These are phyloP conservation scores for Chimonanthus salicifolius DNA, from an alignment of 164 flowering plant genomes.

Conservation along the genomic window DNA sequence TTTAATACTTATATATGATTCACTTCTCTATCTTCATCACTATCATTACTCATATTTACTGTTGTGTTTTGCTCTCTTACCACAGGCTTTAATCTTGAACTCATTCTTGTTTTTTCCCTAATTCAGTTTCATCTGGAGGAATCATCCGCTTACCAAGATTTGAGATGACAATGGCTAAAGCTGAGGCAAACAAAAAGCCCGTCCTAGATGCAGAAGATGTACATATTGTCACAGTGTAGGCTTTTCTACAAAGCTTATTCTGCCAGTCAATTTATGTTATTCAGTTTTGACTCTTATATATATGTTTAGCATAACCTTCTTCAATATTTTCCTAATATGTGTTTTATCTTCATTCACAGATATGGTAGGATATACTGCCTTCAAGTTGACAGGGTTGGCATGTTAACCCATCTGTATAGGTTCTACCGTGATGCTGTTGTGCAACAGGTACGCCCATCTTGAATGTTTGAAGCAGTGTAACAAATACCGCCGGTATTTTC, in stretches of 20 bases:
- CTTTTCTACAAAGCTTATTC: slow-evolving; percentile 2
- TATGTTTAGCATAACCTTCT: background rate
- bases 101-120: slow-evolving; percentile 4
- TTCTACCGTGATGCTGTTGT: slow-evolving; percentile 95
- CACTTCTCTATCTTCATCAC: no score
- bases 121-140: slow-evolving; percentile 89
- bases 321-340: background rate
- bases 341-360: slow-evolving; percentile 28
- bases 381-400: slow-evolving; percentile 88
- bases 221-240: slow-evolving; percentile 80
- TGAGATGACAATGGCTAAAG: slow-evolving; percentile 90
- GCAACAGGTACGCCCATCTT: slow-evolving; percentile 58
- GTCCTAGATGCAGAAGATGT: slow-evolving; percentile 82
- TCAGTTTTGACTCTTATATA: background rate
- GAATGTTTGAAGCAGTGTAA: no score
- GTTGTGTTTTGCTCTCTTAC: no score
- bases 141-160: slow-evolving; percentile 83
- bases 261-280: slow-evolving; percentile 3
- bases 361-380: slow-evolving; percentile 97
- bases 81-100: background rate
- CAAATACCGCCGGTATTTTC: no score
- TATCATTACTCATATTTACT: no score
- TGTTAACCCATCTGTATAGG: slow-evolving; percentile 74
- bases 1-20: no score
- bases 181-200: slow-evolving; percentile 81